Evolutionary conservation across 768 basidiomycete species (phyloP).

Genomic region (Mrakia frigida): DNA sequence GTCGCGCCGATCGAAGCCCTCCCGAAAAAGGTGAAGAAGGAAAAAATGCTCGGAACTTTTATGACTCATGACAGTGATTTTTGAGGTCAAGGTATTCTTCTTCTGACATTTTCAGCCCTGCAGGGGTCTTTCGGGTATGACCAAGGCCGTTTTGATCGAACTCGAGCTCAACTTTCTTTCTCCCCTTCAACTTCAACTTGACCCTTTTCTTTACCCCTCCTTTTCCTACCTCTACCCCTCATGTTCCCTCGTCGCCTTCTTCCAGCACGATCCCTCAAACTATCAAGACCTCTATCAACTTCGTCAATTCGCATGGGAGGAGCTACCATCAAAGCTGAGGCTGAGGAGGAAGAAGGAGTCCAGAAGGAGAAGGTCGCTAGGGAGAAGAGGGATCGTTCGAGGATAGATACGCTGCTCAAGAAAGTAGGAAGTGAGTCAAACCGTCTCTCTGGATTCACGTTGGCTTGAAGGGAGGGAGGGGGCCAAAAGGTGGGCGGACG

Average conservation of each 20-base stretch:
- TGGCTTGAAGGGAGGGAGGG: not conserved
- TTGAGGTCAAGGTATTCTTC: too few species aligned
- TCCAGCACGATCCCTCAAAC: not conserved
- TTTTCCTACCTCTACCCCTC: not conserved
- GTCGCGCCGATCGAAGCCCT: not conserved
- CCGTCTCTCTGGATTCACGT: not conserved
- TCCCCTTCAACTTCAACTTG: not conserved
- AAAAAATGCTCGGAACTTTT: too few species aligned
- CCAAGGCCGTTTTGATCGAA: not conserved
- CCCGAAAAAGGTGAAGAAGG: not conserved
- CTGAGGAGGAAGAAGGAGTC: not conserved
- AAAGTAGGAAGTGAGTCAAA: constrained; percentile 16
- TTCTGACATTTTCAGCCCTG: not conserved
- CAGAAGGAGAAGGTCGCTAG: constrained; percentile 16
- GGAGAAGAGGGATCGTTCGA: constrained; percentile 16
- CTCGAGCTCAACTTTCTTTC: not conserved
- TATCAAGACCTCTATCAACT: not conserved
- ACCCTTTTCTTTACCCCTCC: not conserved
- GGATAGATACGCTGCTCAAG: constrained; percentile 21
- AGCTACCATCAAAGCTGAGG: not conserved
- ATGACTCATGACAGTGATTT: too few species aligned
- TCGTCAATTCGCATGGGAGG: not conserved
- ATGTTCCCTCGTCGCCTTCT: constrained; percentile 1
- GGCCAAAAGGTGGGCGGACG: not conserved
- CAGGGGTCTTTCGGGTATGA: too few species aligned